Evolutionary conservation across 129 eudicot genomes (phyloP), one percentile per base, ranked within the genome.

Genomic region (Chrysanthemum lavandulifolium): DNA sequence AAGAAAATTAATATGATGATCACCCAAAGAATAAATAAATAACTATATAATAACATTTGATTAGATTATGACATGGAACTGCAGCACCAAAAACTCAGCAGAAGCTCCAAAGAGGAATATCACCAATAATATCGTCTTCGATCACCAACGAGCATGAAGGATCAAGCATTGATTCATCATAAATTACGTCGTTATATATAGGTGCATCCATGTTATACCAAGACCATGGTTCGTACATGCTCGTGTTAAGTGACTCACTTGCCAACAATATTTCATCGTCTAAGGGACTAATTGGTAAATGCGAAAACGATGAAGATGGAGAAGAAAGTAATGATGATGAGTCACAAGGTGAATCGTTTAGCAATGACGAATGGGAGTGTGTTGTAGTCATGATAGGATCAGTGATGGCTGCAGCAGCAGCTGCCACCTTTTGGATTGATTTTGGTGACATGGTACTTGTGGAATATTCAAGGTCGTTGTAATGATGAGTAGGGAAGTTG

Each of bases 91-190:
- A 78, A 55, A 65, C 58, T 86, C 82, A 92, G 82, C 89, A 82
- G 75, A 92, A 92, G 86, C 83, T 87, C 98, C 98, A 92, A 5
- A 92, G 84, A 6, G 84, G 85, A 64, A 92, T 81, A 69, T 89
- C 96, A 3, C 73, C 78, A 67, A 82, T 82, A 78, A 82, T 94
- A 43, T 78, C 78, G 49, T 78, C 82, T 54, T 86, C 85, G 40
- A 77, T 56, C 66, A 78, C 55, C 61, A 73, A 65, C 21, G 78
- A 78, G 66, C 40, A 65, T 9, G 65, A 15, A 3, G 88, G 88
- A 73, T 91, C 88, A 13, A 84, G 84, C 63, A 88, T 76, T 77
- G 67, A 68, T 8, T 86, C 90, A 55, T 74, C 72, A 14, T 78
- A 10, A 82, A 88, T 79, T 8, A 65, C 13, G 36, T 91, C 97